Evolutionary conservation across 805 yeast genomes (phyloP), one percentile per base, ranked within the genome.

Genomic region (Saccharomycopsis javanensis): DNA sequence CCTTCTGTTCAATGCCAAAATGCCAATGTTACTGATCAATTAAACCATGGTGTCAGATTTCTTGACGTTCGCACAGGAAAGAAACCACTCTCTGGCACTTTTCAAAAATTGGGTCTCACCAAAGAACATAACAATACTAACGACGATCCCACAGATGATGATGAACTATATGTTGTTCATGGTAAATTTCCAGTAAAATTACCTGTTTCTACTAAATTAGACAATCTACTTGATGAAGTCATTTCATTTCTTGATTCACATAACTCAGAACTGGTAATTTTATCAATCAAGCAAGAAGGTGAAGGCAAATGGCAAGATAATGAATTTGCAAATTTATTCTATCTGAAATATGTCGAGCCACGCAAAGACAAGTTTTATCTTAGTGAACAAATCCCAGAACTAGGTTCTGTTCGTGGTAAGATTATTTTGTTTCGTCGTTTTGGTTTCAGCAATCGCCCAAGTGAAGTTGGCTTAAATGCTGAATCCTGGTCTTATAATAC

Each of bases 1-100:
- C 92, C 92, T 30, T 80, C 88, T 0, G 91, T 86, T 31, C 85
- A 82, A 66, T 86, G 94, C 67, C 94, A 86, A 68, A 85, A 81
- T 16, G 79, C 74, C 6, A 68, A 80, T 0, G 74, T 86, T 53
- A 68, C 75, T 1, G 80, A 78, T 2, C 94, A 86, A 69, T 77
- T 86, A 71, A 69, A 77, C 55, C 74, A 86, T 63, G 94, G 94
- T 13, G 85, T 86, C n/a, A 74, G 94, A 58, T 86, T 85, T 63
- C 72, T 86, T 59, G 94, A 86, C 65, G 69, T 86, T 53, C 74
- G 92, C 62, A 75, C 78, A 2, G 85, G 88, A 1, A 79, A 79
- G 64, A 77, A 80, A 60, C 79, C 81, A 48, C 69, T 80, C 62
- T 76, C 77, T 55, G 58, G 60, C 11, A 27, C 46, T 34, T 42